These are phyloP conservation scores for Glonium stellatum DNA, from an alignment of 495 filamentous ascomycete species.

Conservation along the genomic window DNA sequence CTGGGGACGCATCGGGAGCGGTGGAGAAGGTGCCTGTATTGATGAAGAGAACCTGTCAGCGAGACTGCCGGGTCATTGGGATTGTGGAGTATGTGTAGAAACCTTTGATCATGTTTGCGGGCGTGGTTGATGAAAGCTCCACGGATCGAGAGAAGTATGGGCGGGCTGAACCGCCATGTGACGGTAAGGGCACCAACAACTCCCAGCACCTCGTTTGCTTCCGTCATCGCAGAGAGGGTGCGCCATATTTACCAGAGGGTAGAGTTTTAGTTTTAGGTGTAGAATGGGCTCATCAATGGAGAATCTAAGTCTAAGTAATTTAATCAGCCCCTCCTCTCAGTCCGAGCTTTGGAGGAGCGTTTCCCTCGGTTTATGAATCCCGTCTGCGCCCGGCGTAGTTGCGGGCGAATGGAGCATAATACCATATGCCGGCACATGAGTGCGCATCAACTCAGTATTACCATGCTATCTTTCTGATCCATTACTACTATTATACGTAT, in stretches of 20 bases:
- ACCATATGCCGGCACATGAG: no score
- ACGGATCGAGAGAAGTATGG: background rate
- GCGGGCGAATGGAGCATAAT: background rate
- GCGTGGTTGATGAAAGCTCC: background rate
- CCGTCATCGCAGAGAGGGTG: background rate
- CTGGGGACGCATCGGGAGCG: background rate
- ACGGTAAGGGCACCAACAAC: background rate
- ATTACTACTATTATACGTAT: no score
- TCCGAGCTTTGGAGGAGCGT: background rate
- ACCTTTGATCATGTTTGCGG: slow-evolving; percentile 2
- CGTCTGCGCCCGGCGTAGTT: background rate
- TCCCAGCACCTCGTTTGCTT: background rate
- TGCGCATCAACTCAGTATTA: no score
- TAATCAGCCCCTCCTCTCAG: background rate
- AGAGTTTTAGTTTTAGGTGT: background rate
- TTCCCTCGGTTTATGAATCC: background rate
- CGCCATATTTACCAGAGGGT: background rate
- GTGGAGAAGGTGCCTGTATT: background rate
- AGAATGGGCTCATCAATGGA: background rate
- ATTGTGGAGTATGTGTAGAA: background rate
- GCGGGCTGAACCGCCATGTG: background rate
- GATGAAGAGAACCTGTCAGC: background rate
- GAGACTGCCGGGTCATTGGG: background rate
- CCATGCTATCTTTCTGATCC: no score
- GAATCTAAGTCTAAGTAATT: background rate